Percentiles rank a stretch among this genome's conserved stretches.
phyloP scores from a whole-genome alignment of 1,284 basidiomycete genomes.

The Marasmius tenuissimus region DNA sequence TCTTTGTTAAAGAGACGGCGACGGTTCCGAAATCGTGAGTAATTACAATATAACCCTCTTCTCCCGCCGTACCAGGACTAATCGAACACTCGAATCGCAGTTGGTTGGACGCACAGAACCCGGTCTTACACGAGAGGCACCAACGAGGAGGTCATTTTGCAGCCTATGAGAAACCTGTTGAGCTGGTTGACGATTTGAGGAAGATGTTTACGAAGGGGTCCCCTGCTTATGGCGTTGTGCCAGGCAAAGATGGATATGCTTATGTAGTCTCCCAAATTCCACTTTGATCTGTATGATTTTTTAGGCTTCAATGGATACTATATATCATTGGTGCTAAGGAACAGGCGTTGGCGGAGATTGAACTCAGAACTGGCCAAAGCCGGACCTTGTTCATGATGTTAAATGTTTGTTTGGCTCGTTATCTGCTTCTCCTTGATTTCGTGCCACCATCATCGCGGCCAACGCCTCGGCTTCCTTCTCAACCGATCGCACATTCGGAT shows the following conservation, averaged over 20 bases:
- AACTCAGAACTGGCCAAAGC: no score
- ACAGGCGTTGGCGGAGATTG: no score
- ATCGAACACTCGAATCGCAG: neutral
- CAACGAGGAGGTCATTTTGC: conserved; percentile 21
- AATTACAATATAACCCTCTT: neutral
- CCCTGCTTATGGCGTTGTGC: conserved; percentile 17
- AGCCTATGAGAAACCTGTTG: conserved; percentile 17
- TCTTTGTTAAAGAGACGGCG: conserved; percentile 11
- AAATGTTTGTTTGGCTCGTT: no score
- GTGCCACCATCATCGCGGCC: no score
- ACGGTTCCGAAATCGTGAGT: conserved; percentile 7
- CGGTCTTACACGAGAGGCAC: conserved; percentile 17
- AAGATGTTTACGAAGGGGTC: conserved; percentile 21
- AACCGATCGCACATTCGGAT: no score
- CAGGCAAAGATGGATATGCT: conserved; percentile 14
- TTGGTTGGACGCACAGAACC: conserved; percentile 9
- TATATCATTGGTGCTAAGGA: no score
- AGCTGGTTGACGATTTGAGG: conserved; percentile 16
- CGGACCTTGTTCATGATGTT: no score
- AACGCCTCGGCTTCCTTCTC: no score
- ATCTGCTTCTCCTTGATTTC: no score
- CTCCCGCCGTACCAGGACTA: neutral
- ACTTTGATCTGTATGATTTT: no score
- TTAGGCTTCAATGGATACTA: no score
- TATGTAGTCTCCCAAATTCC: neutral